Conservation (phyloP, 345 rosid species). For the Salix udensis region DNA sequence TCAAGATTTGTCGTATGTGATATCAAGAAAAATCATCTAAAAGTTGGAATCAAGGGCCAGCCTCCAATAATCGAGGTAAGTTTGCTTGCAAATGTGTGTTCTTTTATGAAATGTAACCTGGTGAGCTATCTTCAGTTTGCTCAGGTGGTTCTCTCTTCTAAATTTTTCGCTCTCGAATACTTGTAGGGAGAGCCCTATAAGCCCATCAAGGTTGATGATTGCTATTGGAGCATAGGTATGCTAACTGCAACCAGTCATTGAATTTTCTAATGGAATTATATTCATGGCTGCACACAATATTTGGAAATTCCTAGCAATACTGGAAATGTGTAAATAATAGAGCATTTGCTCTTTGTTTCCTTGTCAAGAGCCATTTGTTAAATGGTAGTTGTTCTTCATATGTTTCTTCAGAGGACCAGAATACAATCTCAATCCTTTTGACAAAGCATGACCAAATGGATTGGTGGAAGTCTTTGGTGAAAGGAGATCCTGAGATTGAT, state of each 20-base stretch:
- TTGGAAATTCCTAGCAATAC: background rate
- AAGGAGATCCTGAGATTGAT: slow-evolving; percentile 82
- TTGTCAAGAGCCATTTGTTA: background rate
- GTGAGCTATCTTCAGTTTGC: background rate
- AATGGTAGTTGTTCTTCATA: background rate
- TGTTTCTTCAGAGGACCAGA: slow-evolving; percentile 58
- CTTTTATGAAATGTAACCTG: background rate
- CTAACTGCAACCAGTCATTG: background rate
- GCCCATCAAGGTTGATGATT: slow-evolving; percentile 71
- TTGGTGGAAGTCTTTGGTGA: slow-evolving; percentile 87
- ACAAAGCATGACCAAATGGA: slow-evolving; percentile 90
- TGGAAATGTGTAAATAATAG: background rate
- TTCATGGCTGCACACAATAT: background rate
- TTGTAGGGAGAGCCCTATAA: slow-evolving; percentile 69
- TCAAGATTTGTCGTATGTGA: slow-evolving; percentile 63
- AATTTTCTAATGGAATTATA: background rate
- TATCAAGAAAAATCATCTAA: slow-evolving; percentile 78
- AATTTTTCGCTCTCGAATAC: background rate
- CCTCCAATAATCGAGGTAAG: slow-evolving; percentile 82
- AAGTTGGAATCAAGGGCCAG: slow-evolving; percentile 83
- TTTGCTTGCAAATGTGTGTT: background rate
- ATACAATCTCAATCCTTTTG: slow-evolving; percentile 56
- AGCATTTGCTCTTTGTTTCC: background rate
- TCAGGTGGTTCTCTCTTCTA: background rate
- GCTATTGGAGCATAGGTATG: slow-evolving; percentile 92